phyloP scores from a whole-genome alignment of 441 rosid genomes.

The Brassica balearica region DNA sequence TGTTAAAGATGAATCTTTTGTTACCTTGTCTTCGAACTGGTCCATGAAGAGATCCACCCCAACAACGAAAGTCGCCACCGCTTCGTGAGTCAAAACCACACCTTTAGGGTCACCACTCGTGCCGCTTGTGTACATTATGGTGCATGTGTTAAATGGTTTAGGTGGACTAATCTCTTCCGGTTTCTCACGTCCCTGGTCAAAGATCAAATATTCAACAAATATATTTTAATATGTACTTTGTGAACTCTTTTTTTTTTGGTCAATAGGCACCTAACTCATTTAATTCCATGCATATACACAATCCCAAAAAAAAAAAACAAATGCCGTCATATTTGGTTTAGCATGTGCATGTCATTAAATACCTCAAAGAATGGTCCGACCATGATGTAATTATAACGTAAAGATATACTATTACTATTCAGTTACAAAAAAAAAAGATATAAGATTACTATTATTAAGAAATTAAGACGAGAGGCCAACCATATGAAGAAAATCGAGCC shows the following conservation, averaged over 20 bases:
- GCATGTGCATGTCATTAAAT: background rate
- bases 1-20: background rate
- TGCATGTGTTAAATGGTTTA: constrained; percentile 1
- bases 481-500: background rate
- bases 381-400: background rate
- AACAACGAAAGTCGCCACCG: constrained; percentile 10
- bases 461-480: background rate
- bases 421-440: too few species aligned
- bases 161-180: background rate
- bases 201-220: background rate
- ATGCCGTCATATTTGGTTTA: constrained; percentile 4
- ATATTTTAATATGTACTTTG: background rate
- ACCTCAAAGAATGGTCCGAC: constrained; percentile 2
- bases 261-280: constrained; percentile 7
- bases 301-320: background rate
- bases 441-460: background rate
- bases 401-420: background rate
- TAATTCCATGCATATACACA: constrained; percentile 4
- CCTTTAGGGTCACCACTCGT: constrained; percentile 7
- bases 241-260: background rate
- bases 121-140: constrained; percentile 8
- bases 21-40: constrained; percentile 10
- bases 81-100: constrained; percentile 2
- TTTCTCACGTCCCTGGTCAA: constrained; percentile 12
- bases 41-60: constrained; percentile 10